These are phyloP conservation scores for Chionographis japonica DNA, from an alignment of 106 monocot species.

Conservation along the genomic window DNA sequence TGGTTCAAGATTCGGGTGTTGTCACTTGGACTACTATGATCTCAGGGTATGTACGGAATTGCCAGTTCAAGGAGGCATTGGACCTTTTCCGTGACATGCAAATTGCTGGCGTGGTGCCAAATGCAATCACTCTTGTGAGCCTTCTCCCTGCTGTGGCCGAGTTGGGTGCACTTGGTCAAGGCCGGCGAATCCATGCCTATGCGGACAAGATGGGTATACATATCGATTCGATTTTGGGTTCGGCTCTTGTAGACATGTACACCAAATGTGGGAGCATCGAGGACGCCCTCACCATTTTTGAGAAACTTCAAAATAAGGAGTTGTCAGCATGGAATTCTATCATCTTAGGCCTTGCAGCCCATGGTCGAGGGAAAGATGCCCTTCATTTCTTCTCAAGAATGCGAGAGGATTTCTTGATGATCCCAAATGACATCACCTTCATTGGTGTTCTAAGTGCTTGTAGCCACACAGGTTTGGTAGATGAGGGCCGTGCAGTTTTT, in stretches of 20 bases:
- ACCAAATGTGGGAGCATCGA: slow-evolving; percentile 30
- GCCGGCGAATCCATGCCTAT: slow-evolving; percentile 17
- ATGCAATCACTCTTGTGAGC: slow-evolving; percentile 8
- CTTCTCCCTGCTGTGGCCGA: slow-evolving; percentile 16
- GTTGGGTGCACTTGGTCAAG: slow-evolving; percentile 14
- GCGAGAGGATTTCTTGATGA: slow-evolving; percentile 2
- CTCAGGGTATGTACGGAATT: slow-evolving; percentile 8
- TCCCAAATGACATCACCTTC: slow-evolving; percentile 20
- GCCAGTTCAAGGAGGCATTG: slow-evolving; percentile 5
- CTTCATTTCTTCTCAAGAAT: slow-evolving; percentile 11
- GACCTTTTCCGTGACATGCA: slow-evolving; percentile 18
- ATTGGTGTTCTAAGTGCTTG: slow-evolving; percentile 20
- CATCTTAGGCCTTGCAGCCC: slow-evolving; percentile 31
- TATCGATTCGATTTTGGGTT: slow-evolving; percentile 8
- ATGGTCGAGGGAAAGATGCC: slow-evolving; percentile 22
- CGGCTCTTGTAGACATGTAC: slow-evolving; percentile 28
- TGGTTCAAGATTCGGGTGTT: slow-evolving; percentile 1
- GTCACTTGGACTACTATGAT: slow-evolving; percentile 23
- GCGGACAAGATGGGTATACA: slow-evolving; percentile 11
- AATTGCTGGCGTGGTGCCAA: slow-evolving; percentile 4
- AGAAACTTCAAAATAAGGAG: slow-evolving; percentile 11
- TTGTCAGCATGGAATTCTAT: slow-evolving; percentile 36
- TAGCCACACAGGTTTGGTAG: slow-evolving; percentile 15
- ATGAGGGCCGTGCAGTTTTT: slow-evolving; percentile 11
- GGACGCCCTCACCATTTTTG: slow-evolving; percentile 18